Base-by-base conservation (phyloP, 306 rosid species). In the Carpinus viminea region DNA sequence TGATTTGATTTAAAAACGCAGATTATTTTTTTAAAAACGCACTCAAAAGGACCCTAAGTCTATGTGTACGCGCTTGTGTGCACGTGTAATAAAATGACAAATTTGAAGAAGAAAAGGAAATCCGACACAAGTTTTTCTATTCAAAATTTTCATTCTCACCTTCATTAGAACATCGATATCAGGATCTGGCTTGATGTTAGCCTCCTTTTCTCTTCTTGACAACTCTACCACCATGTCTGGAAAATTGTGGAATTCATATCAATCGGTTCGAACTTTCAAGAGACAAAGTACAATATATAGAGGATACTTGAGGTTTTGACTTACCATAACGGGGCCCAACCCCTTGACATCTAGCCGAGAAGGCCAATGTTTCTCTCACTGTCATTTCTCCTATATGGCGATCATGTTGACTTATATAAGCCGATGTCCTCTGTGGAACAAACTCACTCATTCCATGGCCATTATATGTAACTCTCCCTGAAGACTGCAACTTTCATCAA, bases 331-430 rank as follows among this genome's bases (percentile, higher is more conserved):
- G 82, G 1, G 83, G 80, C 71, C 96, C 97, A 18, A 88, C 89
- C 68, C 98, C 98, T 88, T 92, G 97, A 47, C 98, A 93, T 82
- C 98, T 89, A 21, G 96, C 97, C 18, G 98, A 90, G 65, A 93
- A 93, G 60, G 96, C 89, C 78, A 93, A 76, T 36, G 98, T 93
- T 87, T 94, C 98, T 85, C 97, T 89, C 4, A 94, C 97, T 76
- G 97, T 94, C 94, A 94, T 73, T 72, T 94, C 98, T 85, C 94
- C 96, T 18, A 89, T 90, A 79, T 94, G 98, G 18, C 88, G 86
- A 85, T 92, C 98, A 77, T 83, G 74, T 77, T 94, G 97, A 86
- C 98, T 92, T 59, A 89, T 81, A 74, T 92, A 94, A 17, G 97
- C 97, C 8, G 94, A 84, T 78, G 96, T 88, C 80, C 93, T 90